These are phyloP conservation scores for Pseudoscleropodium purum DNA, from an alignment of 225 moss, liverwort and hornwort species.

Conservation along the genomic window DNA sequence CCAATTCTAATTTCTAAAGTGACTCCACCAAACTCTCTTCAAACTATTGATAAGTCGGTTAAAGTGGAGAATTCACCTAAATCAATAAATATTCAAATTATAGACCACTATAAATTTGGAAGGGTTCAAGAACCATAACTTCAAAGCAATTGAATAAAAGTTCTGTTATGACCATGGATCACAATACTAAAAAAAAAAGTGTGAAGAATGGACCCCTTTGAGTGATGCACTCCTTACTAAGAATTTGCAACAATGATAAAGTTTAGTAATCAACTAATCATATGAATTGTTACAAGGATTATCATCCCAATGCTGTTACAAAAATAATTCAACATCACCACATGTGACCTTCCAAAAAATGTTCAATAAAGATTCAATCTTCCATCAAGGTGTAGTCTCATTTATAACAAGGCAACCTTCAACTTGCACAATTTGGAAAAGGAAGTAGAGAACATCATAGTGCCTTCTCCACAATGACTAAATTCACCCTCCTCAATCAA, in stretches of 20 bases:
- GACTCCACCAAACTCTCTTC: neutral
- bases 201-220: fast-evolving
- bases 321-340: neutral
- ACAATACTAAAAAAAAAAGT: fast-evolving
- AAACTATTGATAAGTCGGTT: neutral
- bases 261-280: no score
- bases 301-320: neutral
- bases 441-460: neutral
- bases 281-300: neutral
- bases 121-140: neutral
- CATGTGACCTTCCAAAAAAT: neutral
- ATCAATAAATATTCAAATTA: neutral
- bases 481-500: neutral
- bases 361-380: neutral
- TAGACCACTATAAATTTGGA: no score
- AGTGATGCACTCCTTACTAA: fast-evolving
- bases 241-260: no score
- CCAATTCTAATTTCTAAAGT: no score
- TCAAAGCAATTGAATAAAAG: neutral
- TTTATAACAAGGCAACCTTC: neutral
- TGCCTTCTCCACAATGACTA: no score
- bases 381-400: neutral
- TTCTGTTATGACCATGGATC: neutral
- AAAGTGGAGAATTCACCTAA: fast-evolving
- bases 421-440: neutral